These are phyloP conservation scores for Rubus parviflorus DNA, from an alignment of 306 rosid species.

Conservation along the genomic window DNA sequence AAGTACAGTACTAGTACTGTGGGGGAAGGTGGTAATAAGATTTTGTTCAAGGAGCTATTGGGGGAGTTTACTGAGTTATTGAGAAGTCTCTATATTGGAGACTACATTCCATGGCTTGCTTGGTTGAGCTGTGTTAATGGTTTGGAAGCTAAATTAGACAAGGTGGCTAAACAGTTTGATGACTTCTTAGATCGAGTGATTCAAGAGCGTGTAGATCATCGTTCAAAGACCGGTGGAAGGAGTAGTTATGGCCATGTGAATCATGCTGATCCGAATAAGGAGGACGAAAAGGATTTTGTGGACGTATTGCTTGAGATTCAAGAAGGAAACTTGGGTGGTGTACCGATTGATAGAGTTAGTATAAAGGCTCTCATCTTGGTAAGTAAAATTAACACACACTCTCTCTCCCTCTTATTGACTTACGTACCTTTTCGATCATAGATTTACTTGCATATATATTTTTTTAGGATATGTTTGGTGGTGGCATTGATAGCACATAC, in stretches of 20 bases:
- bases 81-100: constrained; percentile 41
- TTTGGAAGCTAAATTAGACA: constrained; percentile 31
- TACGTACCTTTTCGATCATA: neutral
- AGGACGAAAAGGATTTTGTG: constrained; percentile 34
- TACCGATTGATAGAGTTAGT: constrained; percentile 31
- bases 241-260: neutral
- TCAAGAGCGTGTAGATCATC: constrained; percentile 33
- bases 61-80: constrained; percentile 27
- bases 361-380: constrained; percentile 50
- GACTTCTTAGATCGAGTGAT: constrained; percentile 41
- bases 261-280: neutral
- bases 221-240: neutral
- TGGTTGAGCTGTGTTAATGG: constrained; percentile 44
- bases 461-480: constrained; percentile 10
- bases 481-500: constrained; percentile 5
- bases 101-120: constrained; percentile 51
- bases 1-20: constrained; percentile 28
- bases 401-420: neutral
- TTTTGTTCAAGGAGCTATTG: constrained; percentile 28
- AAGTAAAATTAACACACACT: neutral
- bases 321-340: constrained; percentile 29
- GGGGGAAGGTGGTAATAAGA: constrained; percentile 15
- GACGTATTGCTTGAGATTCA: constrained; percentile 49
- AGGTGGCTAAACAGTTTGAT: constrained; percentile 43
- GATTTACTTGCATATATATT: neutral